A percentile compares a stretch with the other conserved stretches of the same genome.
Conservation (phyloP, 805 yeast genomes). For the Teunomyces atbi region DNA sequence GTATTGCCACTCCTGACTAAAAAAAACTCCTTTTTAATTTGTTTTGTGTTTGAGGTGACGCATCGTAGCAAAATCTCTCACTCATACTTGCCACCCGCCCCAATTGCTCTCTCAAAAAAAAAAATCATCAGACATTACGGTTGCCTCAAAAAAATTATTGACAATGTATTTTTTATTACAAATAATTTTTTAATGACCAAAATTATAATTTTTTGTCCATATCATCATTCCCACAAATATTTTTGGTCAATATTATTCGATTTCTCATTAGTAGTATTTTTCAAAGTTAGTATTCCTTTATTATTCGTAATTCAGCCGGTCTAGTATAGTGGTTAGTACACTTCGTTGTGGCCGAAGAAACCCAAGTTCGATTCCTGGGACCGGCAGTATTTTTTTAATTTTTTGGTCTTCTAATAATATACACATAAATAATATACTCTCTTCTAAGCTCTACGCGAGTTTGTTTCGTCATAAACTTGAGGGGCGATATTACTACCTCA, state of each 20-base stretch:
- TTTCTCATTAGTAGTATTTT: too few species aligned
- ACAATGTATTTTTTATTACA: not conserved
- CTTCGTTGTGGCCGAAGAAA: conserved; percentile 72
- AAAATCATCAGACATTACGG: not conserved
- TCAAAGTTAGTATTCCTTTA: too few species aligned
- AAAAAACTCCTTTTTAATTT: not conserved
- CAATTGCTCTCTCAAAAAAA: not conserved
- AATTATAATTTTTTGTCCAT: not conserved
- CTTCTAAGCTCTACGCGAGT: conserved; percentile 3
- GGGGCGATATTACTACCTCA: conserved; percentile 26
- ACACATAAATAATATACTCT: not conserved
- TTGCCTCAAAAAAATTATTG: not conserved
- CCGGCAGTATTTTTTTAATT: conserved; percentile 48
- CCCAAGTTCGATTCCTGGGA: conserved; percentile 75
- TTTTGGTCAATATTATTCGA: not conserved
- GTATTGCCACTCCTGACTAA: too few species aligned
- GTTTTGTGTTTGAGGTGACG: not conserved
- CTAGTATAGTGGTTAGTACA: conserved; percentile 71
- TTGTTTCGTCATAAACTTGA: conserved; percentile 22
- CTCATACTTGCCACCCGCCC: not conserved
- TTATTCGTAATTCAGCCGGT: conserved; percentile 22
- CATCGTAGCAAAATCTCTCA: not conserved
- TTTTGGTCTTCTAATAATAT: not conserved
- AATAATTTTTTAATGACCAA: not conserved
- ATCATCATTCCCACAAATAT: not conserved